Evolutionary conservation across 2,329 filamentous ascomycete species (phyloP), one percentile per base, ranked within the genome.

Genomic region (Harringtonia lauricola): DNA sequence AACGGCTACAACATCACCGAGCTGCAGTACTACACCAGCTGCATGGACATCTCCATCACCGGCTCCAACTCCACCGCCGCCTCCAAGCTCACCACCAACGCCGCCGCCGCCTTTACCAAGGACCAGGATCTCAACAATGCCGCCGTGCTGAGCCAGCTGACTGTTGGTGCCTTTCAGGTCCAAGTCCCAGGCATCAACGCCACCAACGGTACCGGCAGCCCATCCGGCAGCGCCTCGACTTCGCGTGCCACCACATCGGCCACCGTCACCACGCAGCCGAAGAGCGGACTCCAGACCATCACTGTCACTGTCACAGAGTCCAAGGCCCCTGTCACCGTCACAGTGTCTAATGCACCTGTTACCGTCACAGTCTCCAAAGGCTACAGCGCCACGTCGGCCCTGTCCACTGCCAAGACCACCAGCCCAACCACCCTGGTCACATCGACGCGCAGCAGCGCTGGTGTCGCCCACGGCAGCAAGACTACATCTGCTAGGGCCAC

Each of bases 61-160:
- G 12, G 19, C 26, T 24, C 12, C 19, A 12, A 15, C 10, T 15
- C 31, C 17, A 8, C 36, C 8, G 15, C 28, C 29, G 29, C 35
- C 18, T 29, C 19, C 21, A 46, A 33, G 24, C 50, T 40, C 4
- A 52, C 21, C n/a, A 38, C 38, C 3, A 37, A 42, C 30, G 36
- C 42, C 2, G 28, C 18, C 29, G 21, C 22, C 30, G 39, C 48
- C 18, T 71, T 62, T 47, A 51, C 57, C 39, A 46, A 57, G 2
- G 54, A 62, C 36, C 62, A 65, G 45, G 59, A 68, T 52, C 57
- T 67, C 43, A 65, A 65, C 54, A 57, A 54, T 43, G 64, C 62
- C 22, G 71, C 65, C 36, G 65, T 74, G 48, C 54, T 63, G 46
- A 53, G 54, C 4, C 70, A 74, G 59, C 65, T 74, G 55, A 46